Evolutionary conservation across 495 filamentous ascomycete genomes (phyloP), one percentile per base, ranked within the genome.

Genomic region (Penicillium turbatum): DNA sequence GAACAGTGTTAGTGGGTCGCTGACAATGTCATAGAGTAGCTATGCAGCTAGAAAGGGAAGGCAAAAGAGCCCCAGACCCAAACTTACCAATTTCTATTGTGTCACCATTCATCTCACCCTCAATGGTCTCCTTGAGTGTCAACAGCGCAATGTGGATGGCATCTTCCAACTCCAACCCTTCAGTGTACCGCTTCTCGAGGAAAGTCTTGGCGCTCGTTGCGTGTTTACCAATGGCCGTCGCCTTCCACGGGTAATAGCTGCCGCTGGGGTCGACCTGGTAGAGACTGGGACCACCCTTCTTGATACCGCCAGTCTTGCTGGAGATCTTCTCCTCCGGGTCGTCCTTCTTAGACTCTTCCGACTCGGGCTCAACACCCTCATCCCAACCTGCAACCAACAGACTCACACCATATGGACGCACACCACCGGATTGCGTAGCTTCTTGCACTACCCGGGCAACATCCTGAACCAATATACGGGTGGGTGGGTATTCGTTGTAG

Each of bases 401-500:
- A 70, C 86, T 92, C 58, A 99, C 93, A 64, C 93, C 93, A 67
- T 97, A 99, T n/a, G 93, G 93, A 39, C 93, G 83, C 51, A 99
- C 92, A 81, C 93, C 93, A 70, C 92, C 93, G 49, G 87, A 92
- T 73, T 99, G 93, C 38, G 93, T 99, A 26, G 93, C 93, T 72
- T 99, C 93, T 70, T 99, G 95, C 86, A 99, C 96, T 51, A 96
- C 91, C 59, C 90, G 83, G 39, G 93, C 93, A 47, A 99, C 92
- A 65, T 99, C 95, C 74, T 99, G 93, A 51, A 99, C 93, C 69
- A 99, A 79, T 82, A 99, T 99, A 56, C 93, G 83, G 26, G 95
- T 99, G 9, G 93, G 93, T 12, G 93, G 93, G 81, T 99, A 99
- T 78, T 99, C 93, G 74, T 99, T 99, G 79, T 99, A 99, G 72